Base-by-base conservation (phyloP, 169 alveolate genomes). In the Eimeria acervulina region DNA sequence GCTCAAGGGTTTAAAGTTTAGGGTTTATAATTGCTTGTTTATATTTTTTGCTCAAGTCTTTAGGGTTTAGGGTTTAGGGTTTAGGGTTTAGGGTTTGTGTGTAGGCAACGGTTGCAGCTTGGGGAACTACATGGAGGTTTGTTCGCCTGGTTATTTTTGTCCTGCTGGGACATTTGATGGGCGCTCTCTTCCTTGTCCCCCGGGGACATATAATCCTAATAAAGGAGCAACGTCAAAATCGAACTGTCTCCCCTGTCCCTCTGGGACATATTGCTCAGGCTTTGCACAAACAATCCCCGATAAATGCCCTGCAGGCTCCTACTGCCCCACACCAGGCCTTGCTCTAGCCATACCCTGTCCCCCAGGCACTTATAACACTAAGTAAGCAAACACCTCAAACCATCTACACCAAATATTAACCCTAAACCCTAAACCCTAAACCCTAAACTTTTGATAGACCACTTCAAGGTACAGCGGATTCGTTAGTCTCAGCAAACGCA, bases 101-200 rank as follows among this genome's bases (percentile, higher is more conserved):
- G 47, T 47, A 78, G 89, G 89, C 51, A 40, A 36, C 61, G 89
- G 89, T 36, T 78, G 89, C 31, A 78, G 66, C 51, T 78, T 78
- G 28, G 89, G 89, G 17, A 78, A 78, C 59, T 66, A 78, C 59
- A 12, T 23, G 36, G 89, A 78, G 8, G 51, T 10, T 5, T 78
- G 89, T 66, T n/a, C 66, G 17, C 40, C 66, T 2, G 89, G 89
- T 13, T 78, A 38, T 28, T 78, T 19, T 66, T 78, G 89, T 33
- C 89, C 89, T 19, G 89, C 89, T 10, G 89, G 89, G 66, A 78
- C 89, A 2, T 66, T 40, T 38, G 89, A 78, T 36, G n/a, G 66
- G 26, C 21, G 89, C 26, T 78, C 89, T 36, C 42, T 78, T 15
- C 89, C 89, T 0, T 78, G 89, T 42, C 89, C 89, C 21, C 38